Conservation (phyloP, 2,329 filamentous ascomycete species). For the Colletotrichum tropicicola region DNA sequence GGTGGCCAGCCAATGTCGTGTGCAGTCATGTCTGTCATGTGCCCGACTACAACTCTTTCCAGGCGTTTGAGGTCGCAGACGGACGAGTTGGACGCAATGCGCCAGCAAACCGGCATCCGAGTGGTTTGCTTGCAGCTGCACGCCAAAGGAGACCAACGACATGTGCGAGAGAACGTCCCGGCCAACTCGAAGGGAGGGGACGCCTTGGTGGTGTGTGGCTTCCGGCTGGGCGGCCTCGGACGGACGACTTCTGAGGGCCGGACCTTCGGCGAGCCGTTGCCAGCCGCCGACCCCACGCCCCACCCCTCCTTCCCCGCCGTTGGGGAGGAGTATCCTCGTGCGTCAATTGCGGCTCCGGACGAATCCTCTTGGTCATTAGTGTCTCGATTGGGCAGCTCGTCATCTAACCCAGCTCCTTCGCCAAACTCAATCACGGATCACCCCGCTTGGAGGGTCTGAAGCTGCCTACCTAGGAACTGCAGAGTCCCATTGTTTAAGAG, state of each 20-base stretch:
- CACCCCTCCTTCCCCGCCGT: constrained; percentile 13
- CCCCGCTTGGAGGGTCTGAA: constrained; percentile 4
- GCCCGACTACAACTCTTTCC: not conserved
- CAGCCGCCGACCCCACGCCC: constrained; percentile 18
- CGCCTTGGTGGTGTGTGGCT: no score
- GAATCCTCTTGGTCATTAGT: not conserved
- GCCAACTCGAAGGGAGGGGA: no score
- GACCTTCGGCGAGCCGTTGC: constrained; percentile 14
- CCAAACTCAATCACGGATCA: not conserved
- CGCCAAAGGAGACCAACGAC: no score
- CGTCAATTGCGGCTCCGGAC: not conserved
- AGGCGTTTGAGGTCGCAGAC: not conserved
- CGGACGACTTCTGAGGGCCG: not conserved
- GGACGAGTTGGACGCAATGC: no score
- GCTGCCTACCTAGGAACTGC: no score
- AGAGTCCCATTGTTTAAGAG: not conserved
- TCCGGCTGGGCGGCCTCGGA: constrained; percentile 2
- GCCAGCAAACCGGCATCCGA: no score
- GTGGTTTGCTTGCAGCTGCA: no score
- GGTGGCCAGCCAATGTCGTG: not conserved
- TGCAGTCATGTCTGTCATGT: not conserved
- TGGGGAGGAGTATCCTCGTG: not conserved
- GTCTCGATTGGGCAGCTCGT: constrained; percentile 7
- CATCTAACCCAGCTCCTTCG: not conserved
- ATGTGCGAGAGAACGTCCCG: no score